phyloP scores from a whole-genome alignment of 2,329 filamentous ascomycete species.

The Pseudocercospora pini-densiflorae region DNA sequence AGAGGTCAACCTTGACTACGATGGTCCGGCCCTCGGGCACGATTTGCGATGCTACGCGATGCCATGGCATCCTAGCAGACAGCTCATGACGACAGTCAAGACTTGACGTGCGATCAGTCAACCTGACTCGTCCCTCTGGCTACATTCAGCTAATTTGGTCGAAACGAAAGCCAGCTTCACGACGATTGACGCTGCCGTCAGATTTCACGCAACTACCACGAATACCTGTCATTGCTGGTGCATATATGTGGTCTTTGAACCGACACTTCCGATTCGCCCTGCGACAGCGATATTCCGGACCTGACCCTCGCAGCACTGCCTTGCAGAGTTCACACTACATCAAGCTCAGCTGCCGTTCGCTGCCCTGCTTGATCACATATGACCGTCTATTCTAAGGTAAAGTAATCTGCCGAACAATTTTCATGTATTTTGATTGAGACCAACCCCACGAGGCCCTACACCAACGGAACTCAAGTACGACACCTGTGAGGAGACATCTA shows the following conservation, averaged over 20 bases:
- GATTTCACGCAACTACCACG: background rate
- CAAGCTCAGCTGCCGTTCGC: background rate
- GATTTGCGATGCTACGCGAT: too few species aligned
- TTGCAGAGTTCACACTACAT: background rate
- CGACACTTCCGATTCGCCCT: background rate
- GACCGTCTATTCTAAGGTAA: conserved; percentile 2
- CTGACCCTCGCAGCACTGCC: background rate
- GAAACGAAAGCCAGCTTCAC: too few species aligned
- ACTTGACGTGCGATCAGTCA: too few species aligned
- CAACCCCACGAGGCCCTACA: background rate
- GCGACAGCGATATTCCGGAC: background rate
- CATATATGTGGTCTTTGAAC: background rate
- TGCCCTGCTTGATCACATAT: background rate
- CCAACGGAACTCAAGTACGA: background rate
- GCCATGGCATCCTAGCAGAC: too few species aligned
- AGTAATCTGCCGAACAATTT: conserved; percentile 3
- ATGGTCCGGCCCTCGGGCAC: too few species aligned
- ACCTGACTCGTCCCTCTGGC: too few species aligned
- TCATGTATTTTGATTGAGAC: background rate
- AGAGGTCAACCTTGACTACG: too few species aligned
- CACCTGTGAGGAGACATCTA: background rate
- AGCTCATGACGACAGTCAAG: too few species aligned
- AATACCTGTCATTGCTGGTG: background rate
- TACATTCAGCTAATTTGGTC: too few species aligned
- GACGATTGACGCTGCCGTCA: background rate